phyloP scores from a whole-genome alignment of 1,139 yeast species.

The Yamadazyma blattariae region DNA sequence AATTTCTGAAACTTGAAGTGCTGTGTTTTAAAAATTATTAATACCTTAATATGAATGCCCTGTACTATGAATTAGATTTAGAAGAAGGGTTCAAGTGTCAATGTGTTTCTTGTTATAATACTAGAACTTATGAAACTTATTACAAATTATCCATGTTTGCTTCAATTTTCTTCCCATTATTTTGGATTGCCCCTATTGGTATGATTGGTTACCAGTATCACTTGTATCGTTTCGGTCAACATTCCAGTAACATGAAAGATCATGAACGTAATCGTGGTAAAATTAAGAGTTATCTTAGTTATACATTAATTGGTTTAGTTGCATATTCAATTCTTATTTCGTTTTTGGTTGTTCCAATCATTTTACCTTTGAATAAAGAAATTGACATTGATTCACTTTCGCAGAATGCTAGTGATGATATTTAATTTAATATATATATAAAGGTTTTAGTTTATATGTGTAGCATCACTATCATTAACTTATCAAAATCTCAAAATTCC shows the following conservation, averaged over 20 bases:
- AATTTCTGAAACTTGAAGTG: too few species aligned
- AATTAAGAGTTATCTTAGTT: conserved; percentile 1
- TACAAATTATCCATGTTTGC: conserved; percentile 10
- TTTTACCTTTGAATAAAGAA: not conserved
- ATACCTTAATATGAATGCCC: too few species aligned
- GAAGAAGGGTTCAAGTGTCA: conserved; percentile 12
- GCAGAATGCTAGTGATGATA: too few species aligned
- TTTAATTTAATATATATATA: too few species aligned
- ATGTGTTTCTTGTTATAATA: conserved; percentile 17
- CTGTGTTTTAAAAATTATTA: too few species aligned
- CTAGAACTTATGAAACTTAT: not conserved
- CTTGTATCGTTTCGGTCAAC: conserved; percentile 1
- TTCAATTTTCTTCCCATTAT: conserved; percentile 21
- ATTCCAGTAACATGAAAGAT: conserved; percentile 1
- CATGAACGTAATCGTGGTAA: conserved; percentile 1
- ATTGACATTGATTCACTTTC: not conserved
- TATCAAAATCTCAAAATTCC: too few species aligned
- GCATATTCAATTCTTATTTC: conserved; percentile 4
- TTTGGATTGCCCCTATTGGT: conserved; percentile 17
- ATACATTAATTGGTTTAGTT: conserved; percentile 4
- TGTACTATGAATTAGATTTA: conserved; percentile 4
- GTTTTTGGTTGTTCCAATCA: conserved; percentile 4
- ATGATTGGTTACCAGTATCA: not conserved
- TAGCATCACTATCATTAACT: too few species aligned
- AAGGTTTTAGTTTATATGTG: too few species aligned